A percentile compares a stretch with the other conserved stretches of the same genome.
Conservation (phyloP, 2,329 filamentous ascomycete genomes). For the Sclerotiophoma versabilis region DNA sequence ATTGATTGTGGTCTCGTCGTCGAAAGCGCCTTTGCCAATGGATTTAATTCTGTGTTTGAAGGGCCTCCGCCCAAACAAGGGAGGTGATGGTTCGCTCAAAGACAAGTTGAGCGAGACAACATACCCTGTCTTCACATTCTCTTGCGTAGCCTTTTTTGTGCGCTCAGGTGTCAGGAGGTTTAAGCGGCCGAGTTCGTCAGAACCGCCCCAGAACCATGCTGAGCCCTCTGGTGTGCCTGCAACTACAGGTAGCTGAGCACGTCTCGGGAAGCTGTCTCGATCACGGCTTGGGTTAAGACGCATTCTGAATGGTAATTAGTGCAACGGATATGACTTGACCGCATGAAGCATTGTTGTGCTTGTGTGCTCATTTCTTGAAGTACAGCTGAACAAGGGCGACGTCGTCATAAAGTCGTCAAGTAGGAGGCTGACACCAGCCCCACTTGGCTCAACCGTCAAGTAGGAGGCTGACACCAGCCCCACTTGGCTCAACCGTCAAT, state of each 20-base stretch:
- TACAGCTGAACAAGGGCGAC: neutral
- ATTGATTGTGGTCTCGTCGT: slow-evolving; percentile 43
- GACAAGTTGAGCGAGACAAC: slow-evolving; percentile 67
- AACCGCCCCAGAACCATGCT: slow-evolving; percentile 37
- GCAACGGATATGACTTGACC: neutral
- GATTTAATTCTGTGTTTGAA: slow-evolving; percentile 53
- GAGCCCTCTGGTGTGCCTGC: slow-evolving; percentile 30
- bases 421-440: slow-evolving; percentile 5
- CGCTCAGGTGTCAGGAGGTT: slow-evolving; percentile 66
- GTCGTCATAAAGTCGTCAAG: slow-evolving; percentile 6
- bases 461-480: slow-evolving; percentile 5
- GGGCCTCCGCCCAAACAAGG: slow-evolving; percentile 63
- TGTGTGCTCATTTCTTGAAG: neutral
- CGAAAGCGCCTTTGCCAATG: slow-evolving; percentile 28
- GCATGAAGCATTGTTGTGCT: neutral
- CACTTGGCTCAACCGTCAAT: slow-evolving; percentile 5
- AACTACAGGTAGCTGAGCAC: slow-evolving; percentile 27
- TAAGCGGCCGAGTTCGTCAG: slow-evolving; percentile 60
- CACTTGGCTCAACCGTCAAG: slow-evolving; percentile 4
- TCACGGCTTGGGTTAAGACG: slow-evolving; percentile 29
- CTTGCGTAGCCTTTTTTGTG: slow-evolving; percentile 59
- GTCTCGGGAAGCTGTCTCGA: slow-evolving; percentile 29
- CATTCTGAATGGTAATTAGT: slow-evolving; percentile 9
- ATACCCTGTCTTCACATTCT: slow-evolving; percentile 60
- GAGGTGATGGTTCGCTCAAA: slow-evolving; percentile 60